Base-by-base conservation (phyloP, 305 asterid genomes). In the Fraxinus angustifolia region DNA sequence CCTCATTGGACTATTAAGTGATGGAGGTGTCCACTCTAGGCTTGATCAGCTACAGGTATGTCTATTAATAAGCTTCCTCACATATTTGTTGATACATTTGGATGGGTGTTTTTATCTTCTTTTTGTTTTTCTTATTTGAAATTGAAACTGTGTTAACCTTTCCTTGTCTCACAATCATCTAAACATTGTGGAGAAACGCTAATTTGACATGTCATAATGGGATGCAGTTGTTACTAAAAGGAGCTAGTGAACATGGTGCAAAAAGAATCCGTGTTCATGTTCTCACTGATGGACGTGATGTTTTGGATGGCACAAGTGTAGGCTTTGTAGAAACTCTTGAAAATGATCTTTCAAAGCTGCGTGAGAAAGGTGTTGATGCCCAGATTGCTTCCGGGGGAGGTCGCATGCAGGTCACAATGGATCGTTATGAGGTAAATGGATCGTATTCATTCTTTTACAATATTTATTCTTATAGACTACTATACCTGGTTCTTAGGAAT, bases 221-320 rank as follows among this genome's bases (percentile, higher is more conserved):
- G 79, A n/a, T 86, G 80, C 93, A 96, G 99, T 88, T 96, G 89
- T 84, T 96, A 83, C 90, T 96, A 78, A 96, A 94, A 88, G 99
- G 99, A 81, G 93, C 89, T 76, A 85, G 94, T 81, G 95, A 90
- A 67, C 92, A 80, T 26, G 98, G 98, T 86, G 99, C 97, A 84
- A 91, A 92, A 84, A 90, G 92, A 87, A 94, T 94, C 56, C 95
- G 98, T 35, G 94, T 92, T 84, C 99, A 95, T 84, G 83, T 91
- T 78, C 93, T 95, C 75, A 95, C 98, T 0, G 99, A 94, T 86
- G 99, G 99, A 26, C 99, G 98, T 85, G 99, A 96, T 87, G 95
- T 88, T 35, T 91, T 94, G 93, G 99, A 94, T 83, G 99, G 98
- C 75, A 67, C 97, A 53, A 94, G 99, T 79, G 86, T 94, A 26